A percentile compares a stretch with the other conserved stretches of the same genome.
phyloP scores from a whole-genome alignment of 805 yeast genomes.

The Clavispora fructus region DNA sequence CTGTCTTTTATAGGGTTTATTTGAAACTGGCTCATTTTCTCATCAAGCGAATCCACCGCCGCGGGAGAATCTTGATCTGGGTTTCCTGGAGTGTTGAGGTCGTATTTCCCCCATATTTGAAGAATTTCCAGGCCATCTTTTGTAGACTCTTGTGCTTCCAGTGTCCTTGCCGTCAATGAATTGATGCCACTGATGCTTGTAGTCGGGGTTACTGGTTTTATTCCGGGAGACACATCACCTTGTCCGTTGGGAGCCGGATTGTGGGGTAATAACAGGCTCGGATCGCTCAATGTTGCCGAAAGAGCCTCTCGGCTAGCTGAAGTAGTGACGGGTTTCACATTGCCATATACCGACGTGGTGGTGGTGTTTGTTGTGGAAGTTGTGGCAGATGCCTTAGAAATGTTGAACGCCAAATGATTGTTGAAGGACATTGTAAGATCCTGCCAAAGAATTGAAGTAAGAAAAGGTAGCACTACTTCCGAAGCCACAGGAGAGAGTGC shows the following conservation, averaged over 20 bases:
- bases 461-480: not conserved
- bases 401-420: constrained; percentile 27
- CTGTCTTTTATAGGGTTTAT: not conserved
- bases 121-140: constrained; percentile 8
- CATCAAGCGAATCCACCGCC: constrained; percentile 6
- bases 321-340: constrained; percentile 6
- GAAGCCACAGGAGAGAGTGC: not conserved
- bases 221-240: constrained; percentile 4
- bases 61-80: not conserved
- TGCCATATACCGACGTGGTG: constrained; percentile 17
- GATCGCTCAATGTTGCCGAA: not conserved
- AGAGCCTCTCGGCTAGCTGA: not conserved
- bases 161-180: constrained; percentile 19
- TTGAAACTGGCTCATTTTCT: constrained; percentile 8
- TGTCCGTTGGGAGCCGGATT: not conserved
- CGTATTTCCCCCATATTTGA: constrained; percentile 7
- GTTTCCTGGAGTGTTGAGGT: constrained; percentile 1
- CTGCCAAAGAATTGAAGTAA: not conserved
- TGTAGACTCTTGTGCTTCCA: constrained; percentile 2
- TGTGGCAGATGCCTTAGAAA: constrained; percentile 36
- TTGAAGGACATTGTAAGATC: constrained; percentile 21
- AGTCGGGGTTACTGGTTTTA: constrained; percentile 3
- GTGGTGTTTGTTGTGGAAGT: constrained; percentile 36
- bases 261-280: constrained; percentile 1
- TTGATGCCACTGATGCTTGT: constrained; percentile 14